phyloP scores from a whole-genome alignment of 495 filamentous ascomycete species.

The Amorphotheca resinae region DNA sequence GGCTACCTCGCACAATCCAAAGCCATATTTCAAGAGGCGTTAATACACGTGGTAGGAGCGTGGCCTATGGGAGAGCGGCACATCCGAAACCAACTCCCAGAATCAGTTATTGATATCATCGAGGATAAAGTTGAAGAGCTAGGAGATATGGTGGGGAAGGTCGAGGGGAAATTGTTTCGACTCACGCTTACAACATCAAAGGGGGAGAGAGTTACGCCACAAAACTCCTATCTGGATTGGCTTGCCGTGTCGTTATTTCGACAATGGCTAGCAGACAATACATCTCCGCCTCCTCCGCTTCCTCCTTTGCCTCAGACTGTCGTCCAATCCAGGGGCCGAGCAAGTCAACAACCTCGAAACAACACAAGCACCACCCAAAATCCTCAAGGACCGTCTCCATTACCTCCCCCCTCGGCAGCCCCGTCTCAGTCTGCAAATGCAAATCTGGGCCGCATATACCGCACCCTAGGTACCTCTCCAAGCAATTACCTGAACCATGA shows the following conservation, averaged over 20 bases:
- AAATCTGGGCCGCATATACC: slow-evolving; percentile 53
- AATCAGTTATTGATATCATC: slow-evolving; percentile 69
- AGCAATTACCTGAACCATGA: slow-evolving; percentile 65
- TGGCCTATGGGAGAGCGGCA: slow-evolving; percentile 74
- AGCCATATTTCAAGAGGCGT: slow-evolving; percentile 78
- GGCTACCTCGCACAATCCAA: slow-evolving; percentile 74
- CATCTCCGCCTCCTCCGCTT: slow-evolving; percentile 30
- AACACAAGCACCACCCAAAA: slow-evolving; percentile 10
- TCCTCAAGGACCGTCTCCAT: slow-evolving; percentile 6
- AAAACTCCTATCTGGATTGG: slow-evolving; percentile 76
- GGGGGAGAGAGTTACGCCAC: slow-evolving; percentile 69
- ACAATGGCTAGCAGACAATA: slow-evolving; percentile 84
- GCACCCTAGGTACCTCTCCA: slow-evolving; percentile 49
- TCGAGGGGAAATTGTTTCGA: slow-evolving; percentile 69
- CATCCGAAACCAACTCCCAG: slow-evolving; percentile 58
- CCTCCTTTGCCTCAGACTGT: slow-evolving; percentile 26
- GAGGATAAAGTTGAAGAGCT: slow-evolving; percentile 84
- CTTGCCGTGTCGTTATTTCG: slow-evolving; percentile 72
- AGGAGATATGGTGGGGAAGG: slow-evolving; percentile 24
- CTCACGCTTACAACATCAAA: slow-evolving; percentile 64
- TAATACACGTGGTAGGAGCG: slow-evolving; percentile 84
- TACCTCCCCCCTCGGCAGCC: slow-evolving; percentile 19
- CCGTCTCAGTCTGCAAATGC: slow-evolving; percentile 26
- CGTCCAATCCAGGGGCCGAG: slow-evolving; percentile 12
- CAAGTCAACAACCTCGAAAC: slow-evolving; percentile 14